Evolutionary conservation across 2,329 filamentous ascomycete genomes (phyloP).

Genomic region (Verticillium zaregamsianum): DNA sequence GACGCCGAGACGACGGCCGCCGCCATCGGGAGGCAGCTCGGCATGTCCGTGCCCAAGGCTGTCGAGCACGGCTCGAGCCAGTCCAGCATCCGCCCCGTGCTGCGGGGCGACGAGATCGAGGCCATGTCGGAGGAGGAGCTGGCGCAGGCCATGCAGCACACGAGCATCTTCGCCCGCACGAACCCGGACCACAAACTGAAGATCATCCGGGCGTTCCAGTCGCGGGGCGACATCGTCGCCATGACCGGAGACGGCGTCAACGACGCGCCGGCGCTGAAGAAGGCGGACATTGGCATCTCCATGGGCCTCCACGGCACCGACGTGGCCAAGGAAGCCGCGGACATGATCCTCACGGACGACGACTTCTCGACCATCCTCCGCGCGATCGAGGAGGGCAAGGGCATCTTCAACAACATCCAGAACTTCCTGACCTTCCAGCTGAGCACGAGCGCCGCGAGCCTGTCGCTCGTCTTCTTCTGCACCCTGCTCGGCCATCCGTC

Average conservation of each 20-base stretch:
- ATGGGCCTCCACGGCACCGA: conserved; percentile 96
- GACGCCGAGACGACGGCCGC: conserved; percentile 93
- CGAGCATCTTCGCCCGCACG: conserved; percentile 92
- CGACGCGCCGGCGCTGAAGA: conserved; percentile 93
- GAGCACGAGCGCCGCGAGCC: conserved; percentile 89
- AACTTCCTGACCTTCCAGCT: conserved; percentile 99
- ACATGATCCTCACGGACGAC: conserved; percentile 88
- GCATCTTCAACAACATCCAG: conserved; percentile 99
- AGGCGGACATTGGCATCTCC: conserved; percentile 94
- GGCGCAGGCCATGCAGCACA: conserved; percentile 77
- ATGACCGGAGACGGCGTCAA: conserved; percentile 99
- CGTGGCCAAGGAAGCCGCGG: conserved; percentile 93
- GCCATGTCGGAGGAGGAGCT: conserved; percentile 83
- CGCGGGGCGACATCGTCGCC: conserved; percentile 91
- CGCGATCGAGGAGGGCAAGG: conserved; percentile 97
- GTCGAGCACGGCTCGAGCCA: conserved; percentile 50
- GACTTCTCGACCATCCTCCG: conserved; percentile 88
- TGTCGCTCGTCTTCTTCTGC: conserved; percentile 88
- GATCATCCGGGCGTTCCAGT: conserved; percentile 87
- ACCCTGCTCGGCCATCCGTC: conserved; percentile 91
- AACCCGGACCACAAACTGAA: conserved; percentile 98
- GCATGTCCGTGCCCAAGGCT: conserved; percentile 71
- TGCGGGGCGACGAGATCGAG: conserved; percentile 90
- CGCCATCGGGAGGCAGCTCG: conserved; percentile 90
- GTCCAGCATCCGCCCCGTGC: conserved; percentile 63